Evolutionary conservation across 1,139 yeast species (phyloP).

Genomic region (Kluyveromyces sp.): DNA sequence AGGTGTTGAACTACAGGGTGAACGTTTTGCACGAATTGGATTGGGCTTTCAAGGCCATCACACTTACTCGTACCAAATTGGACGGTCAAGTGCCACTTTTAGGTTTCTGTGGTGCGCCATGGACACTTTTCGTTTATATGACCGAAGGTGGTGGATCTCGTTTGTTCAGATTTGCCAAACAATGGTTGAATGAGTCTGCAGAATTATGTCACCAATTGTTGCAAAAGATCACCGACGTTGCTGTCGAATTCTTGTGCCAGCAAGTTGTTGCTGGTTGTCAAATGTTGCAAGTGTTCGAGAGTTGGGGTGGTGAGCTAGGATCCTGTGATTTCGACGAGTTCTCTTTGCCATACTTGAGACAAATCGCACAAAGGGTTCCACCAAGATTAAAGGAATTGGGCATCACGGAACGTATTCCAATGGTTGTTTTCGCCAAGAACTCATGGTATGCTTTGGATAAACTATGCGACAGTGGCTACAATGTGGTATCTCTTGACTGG

Average conservation of each 20-base stretch:
- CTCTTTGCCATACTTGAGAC: constrained; percentile 77
- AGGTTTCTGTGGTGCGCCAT: constrained; percentile 97
- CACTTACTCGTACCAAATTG: constrained; percentile 74
- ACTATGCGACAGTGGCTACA: constrained; percentile 77
- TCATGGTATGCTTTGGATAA: constrained; percentile 96
- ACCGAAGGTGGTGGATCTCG: constrained; percentile 95
- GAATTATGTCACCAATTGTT: constrained; percentile 63
- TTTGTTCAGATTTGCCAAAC: constrained; percentile 82
- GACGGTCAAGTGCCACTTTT: constrained; percentile 87
- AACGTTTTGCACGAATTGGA: constrained; percentile 72
- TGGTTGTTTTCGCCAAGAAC: constrained; percentile 90
- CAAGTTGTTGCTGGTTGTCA: constrained; percentile 98
- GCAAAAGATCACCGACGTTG: constrained; percentile 77
- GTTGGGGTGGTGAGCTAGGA: constrained; percentile 97
- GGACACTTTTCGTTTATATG: constrained; percentile 96
- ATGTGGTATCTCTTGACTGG: constrained; percentile 90
- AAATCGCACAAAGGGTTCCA: constrained; percentile 67
- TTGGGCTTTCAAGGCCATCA: constrained; percentile 92
- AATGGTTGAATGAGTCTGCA: constrained; percentile 82
- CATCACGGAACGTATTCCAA: constrained; percentile 63
- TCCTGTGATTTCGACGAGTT: constrained; percentile 83
- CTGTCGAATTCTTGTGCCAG: constrained; percentile 84
- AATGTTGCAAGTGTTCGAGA: constrained; percentile 91
- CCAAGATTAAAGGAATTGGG: constrained; percentile 64
- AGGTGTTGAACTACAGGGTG: constrained; percentile 47